These are phyloP conservation scores for Nannochloris sp. DNA, from an alignment of 139 green algal genomes.

Conservation along the genomic window DNA sequence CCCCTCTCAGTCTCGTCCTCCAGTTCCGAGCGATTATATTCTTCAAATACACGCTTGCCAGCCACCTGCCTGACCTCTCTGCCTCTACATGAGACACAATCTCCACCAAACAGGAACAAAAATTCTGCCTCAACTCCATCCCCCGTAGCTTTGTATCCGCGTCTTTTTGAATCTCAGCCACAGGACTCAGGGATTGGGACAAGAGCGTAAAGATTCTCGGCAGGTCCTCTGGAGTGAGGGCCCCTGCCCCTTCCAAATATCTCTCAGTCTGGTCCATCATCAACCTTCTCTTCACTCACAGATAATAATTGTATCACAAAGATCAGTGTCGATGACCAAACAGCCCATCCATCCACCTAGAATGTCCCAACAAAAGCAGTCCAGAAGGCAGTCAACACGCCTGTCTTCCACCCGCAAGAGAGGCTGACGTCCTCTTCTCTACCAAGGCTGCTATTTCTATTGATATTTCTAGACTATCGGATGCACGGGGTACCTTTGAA, in stretches of 20 bases:
- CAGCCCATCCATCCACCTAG: no score
- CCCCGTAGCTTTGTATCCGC: slow-evolving; percentile 52
- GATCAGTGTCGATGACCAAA: no score
- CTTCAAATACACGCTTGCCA: slow-evolving; percentile 83
- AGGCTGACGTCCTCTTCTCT: no score
- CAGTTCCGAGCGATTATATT: slow-evolving; percentile 78
- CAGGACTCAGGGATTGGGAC: slow-evolving; percentile 45
- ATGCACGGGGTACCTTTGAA: no score
- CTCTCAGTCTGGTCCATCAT: not conserved
- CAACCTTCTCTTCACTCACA: no score
- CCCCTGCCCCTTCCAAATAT: not conserved
- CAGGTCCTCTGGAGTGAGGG: slow-evolving; percentile 27
- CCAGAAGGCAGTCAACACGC: no score
- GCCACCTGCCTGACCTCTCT: slow-evolving; percentile 68
- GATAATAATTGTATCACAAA: no score
- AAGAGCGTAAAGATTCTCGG: slow-evolving; percentile 36
- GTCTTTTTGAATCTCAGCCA: slow-evolving; percentile 47
- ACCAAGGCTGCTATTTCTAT: no score
- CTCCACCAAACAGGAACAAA: slow-evolving; percentile 80
- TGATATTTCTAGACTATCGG: no score
- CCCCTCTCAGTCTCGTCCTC: slow-evolving; percentile 21
- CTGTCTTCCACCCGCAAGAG: no score
- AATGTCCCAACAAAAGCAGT: no score
- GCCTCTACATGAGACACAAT: slow-evolving; percentile 53
- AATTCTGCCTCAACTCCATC: slow-evolving; percentile 54